phyloP scores from a whole-genome alignment of 208 protist species.

The Trypanosoma lewisi region DNA sequence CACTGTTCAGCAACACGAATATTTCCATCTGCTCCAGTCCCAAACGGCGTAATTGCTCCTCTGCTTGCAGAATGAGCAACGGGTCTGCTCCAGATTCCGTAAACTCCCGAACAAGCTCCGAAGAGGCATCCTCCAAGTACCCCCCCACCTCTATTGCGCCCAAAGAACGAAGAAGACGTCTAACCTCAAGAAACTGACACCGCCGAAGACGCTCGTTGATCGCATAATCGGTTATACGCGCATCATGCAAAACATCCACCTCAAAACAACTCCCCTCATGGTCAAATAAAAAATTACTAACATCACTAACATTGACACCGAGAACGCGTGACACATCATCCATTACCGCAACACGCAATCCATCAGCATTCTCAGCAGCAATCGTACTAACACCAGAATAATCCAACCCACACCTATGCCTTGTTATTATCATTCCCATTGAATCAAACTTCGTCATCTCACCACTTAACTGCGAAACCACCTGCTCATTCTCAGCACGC shows the following conservation, averaged over 20 bases:
- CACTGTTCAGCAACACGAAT: background rate
- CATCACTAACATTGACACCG: background rate
- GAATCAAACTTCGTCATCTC: background rate
- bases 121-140: background rate
- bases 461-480: background rate
- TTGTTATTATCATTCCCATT: background rate
- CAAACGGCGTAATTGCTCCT: constrained; percentile 1
- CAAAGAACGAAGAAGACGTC: background rate
- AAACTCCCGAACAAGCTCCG: background rate
- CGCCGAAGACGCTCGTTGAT: background rate
- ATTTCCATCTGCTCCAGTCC: constrained; percentile 3
- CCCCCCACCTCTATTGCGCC: background rate
- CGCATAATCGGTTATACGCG: background rate
- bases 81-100: background rate
- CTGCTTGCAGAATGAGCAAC: background rate
- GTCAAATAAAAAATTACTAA: constrained; percentile 13
- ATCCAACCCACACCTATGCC: constrained; percentile 4
- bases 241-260: constrained; percentile 12
- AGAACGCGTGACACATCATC: constrained; percentile 9
- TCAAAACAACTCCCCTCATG: background rate
- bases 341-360: constrained; percentile 9
- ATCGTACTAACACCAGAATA: background rate
- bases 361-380: constrained; percentile 2
- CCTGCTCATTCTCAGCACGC: constrained; percentile 12
- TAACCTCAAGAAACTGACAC: constrained; percentile 1